Percentiles rank a stretch among this genome's conserved stretches.
Conservation (phyloP, 108 stramenopile genomes). For the Skeletonema menzelii region DNA sequence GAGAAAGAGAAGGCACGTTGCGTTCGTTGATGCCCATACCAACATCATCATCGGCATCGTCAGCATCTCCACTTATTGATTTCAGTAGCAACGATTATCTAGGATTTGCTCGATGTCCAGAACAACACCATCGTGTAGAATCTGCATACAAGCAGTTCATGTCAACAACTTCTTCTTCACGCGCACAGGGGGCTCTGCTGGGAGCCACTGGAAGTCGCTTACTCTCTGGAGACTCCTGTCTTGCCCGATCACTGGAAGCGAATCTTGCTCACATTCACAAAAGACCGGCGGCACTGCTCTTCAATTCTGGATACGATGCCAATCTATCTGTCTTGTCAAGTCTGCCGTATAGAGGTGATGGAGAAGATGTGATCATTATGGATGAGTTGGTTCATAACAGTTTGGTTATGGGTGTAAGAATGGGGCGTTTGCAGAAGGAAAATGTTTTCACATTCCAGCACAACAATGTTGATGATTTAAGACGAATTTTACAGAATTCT, state of each 20-base stretch:
- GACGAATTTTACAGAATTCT: slow-evolving; percentile 43
- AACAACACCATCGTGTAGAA: slow-evolving; percentile 56
- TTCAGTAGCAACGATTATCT: slow-evolving; percentile 98
- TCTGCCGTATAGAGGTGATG: slow-evolving; percentile 64
- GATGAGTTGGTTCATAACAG: slow-evolving; percentile 96
- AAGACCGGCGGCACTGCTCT: slow-evolving; percentile 81
- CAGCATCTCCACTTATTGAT: slow-evolving; percentile 58
- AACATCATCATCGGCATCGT: not conserved
- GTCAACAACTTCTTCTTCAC: not conserved
- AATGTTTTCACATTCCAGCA: slow-evolving; percentile 70
- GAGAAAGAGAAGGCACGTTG: slow-evolving; percentile 48
- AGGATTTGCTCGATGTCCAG: slow-evolving; percentile 80
- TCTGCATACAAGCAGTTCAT: slow-evolving; percentile 29
- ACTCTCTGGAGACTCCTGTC: slow-evolving; percentile 87
- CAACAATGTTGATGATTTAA: slow-evolving; percentile 79
- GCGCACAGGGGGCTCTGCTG: slow-evolving; percentile 11
- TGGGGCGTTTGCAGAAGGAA: slow-evolving; percentile 53
- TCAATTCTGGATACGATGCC: slow-evolving; percentile 97
- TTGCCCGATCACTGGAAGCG: slow-evolving; percentile 73
- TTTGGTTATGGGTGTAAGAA: slow-evolving; percentile 82
- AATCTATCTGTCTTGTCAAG: slow-evolving; percentile 88
- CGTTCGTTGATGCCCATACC: slow-evolving; percentile 41
- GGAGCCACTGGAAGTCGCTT: slow-evolving; percentile 95
- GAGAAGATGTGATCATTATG: slow-evolving; percentile 67
- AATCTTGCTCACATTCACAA: slow-evolving; percentile 71